These are phyloP conservation scores for Bacidia gigantensis DNA, from an alignment of 495 filamentous ascomycete genomes.

Conservation along the genomic window DNA sequence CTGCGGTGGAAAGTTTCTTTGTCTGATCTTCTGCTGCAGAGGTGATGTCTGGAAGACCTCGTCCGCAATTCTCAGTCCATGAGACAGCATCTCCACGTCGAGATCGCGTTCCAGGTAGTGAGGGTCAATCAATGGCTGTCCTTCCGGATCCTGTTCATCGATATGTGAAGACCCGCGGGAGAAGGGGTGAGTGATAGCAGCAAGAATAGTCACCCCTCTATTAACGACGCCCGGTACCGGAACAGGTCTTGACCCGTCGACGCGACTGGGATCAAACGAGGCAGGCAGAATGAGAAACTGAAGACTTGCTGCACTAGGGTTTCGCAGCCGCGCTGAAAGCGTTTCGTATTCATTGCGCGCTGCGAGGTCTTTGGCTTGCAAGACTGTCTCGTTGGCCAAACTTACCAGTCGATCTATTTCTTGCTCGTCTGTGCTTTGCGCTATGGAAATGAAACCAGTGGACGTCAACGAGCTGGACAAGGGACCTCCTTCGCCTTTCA, in stretches of 20 bases:
- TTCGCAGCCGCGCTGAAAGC: neutral
- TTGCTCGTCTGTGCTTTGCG: neutral
- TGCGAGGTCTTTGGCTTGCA: neutral
- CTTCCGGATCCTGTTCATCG: conserved; percentile 11
- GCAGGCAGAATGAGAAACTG: conserved; percentile 1
- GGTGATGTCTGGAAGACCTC: conserved; percentile 13
- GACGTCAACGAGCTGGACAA: neutral
- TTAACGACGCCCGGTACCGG: conserved; percentile 5
- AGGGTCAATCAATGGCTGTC: conserved; percentile 19
- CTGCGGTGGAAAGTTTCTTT: conserved; percentile 14
- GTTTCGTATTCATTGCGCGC: neutral
- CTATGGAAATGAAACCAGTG: conserved; percentile 3
- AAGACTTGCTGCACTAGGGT: neutral
- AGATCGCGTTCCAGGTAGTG: conserved; percentile 18
- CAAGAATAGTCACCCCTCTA: conserved; percentile 3
- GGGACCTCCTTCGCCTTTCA: conserved; percentile 5
- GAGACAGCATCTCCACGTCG: conserved; percentile 25
- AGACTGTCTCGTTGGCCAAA: neutral
- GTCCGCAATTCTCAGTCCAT: conserved; percentile 20
- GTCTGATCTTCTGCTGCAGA: conserved; percentile 13
- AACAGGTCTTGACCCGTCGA: neutral
- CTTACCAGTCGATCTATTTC: neutral
- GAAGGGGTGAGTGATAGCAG: conserved; percentile 20
- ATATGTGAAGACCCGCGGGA: conserved; percentile 25
- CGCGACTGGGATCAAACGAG: neutral